A percentile compares a stretch with the other conserved stretches of the same genome.
Conservation (phyloP, 2,329 filamentous ascomycete genomes). For the Fusarium metavorans region DNA sequence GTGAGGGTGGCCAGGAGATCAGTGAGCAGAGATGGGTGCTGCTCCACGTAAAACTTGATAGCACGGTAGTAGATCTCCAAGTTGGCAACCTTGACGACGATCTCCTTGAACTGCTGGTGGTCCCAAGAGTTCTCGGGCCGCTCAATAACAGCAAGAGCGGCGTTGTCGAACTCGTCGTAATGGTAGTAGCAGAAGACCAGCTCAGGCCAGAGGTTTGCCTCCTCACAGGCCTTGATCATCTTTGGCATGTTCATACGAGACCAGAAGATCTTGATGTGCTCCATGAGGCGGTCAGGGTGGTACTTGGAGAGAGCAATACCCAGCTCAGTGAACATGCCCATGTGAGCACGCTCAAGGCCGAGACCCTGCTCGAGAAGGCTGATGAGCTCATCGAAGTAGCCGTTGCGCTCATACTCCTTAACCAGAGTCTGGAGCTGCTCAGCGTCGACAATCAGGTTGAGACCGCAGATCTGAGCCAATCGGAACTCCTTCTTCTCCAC, state of each 20-base stretch:
- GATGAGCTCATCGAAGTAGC: conserved; percentile 99
- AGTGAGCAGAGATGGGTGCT: conserved; percentile 95
- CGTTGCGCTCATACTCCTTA: conserved; percentile 95
- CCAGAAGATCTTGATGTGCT: conserved; percentile 99
- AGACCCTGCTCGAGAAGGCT: conserved; percentile 93
- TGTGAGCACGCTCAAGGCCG: conserved; percentile 90
- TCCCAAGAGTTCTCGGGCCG: conserved; percentile 98
- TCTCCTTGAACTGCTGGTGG: conserved; percentile 99
- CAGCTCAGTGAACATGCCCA: conserved; percentile 96
- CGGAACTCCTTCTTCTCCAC: conserved; percentile 99
- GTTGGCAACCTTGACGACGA: conserved; percentile 96
- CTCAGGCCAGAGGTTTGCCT: conserved; percentile 96
- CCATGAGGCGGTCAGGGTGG: conserved; percentile 95
- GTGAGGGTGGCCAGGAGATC: conserved; percentile 93
- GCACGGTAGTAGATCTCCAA: conserved; percentile 99
- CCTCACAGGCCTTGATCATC: conserved; percentile 93
- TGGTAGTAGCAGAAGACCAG: conserved; percentile 98
- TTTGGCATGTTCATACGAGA: conserved; percentile 97
- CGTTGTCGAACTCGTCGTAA: conserved; percentile 98
- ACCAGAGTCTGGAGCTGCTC: conserved; percentile 94
- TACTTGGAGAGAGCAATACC: conserved; percentile 95
- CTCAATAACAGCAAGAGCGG: conserved; percentile 97
- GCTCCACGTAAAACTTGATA: conserved; percentile 96
- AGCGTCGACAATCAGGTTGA: conserved; percentile 97
- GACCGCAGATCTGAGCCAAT: conserved; percentile 96